Base-by-base conservation (phyloP, 495 filamentous ascomycete species). In the Lepraria neglecta region DNA sequence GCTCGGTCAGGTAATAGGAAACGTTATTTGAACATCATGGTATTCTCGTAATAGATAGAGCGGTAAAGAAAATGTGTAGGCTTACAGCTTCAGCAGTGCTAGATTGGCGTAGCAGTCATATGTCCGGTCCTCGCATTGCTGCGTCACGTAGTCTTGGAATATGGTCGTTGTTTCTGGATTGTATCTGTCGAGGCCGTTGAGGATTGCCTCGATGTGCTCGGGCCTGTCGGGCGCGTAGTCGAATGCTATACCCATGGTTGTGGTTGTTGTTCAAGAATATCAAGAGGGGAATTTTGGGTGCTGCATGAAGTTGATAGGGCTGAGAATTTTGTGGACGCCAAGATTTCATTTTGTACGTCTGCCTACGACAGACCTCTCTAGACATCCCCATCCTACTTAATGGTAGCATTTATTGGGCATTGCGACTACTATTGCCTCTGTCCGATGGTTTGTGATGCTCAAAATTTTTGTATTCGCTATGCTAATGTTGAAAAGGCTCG, bases 61-160 rank as follows among this genome's bases (percentile, higher is more conserved):
- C 28, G 10, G 5, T 7, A 53, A 10, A 1, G 1, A 44, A 10
- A 44, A 17, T 6, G 1, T 12, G 6, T 17, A 28, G 9, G 90
- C 94, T 84, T 78, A 99, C 95, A 99, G 86, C 79, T 99, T 99
- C 75, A 99, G 74, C 63, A 99, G 76, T 19, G 95, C 94, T 71
- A 97, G 75, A 76, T 97, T 97, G 66, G 95, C 91, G 74, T 96
- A 96, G 77, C 85, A 90, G 77, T 99, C 95, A 74, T 91, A 92
- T 59, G 88, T 90, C 75, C 87, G 82, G 74, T 89, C 85, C 75
- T 97, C 95, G 79, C 95, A 99, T 79, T 99, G 95, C 73, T 90
- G 86, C 66, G 81, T 78, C 44, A 99, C 87, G 72, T 99, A 97
- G 71, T 92, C 89, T 79, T 97, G 92, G 80, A 99, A 92, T 58